Evolutionary conservation across 495 filamentous ascomycete genomes (phyloP).

Genomic region (Articulospora tetracladia): DNA sequence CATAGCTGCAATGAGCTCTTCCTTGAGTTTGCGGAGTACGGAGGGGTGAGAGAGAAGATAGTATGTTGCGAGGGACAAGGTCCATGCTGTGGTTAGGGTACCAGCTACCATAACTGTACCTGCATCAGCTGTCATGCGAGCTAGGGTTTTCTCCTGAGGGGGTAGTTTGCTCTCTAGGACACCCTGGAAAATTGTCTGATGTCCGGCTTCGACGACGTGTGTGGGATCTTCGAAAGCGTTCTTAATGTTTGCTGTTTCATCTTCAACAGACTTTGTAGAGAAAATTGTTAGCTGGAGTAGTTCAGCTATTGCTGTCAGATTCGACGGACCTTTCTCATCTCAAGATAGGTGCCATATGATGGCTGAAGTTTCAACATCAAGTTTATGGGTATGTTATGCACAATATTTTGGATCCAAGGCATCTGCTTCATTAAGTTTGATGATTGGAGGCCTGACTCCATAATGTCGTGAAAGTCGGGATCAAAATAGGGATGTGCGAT

Average conservation of each 20-base stretch:
- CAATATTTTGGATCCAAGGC: constrained; percentile 3
- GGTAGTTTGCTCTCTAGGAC: constrained; percentile 18
- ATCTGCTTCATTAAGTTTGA: constrained; percentile 7
- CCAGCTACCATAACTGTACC: constrained; percentile 23
- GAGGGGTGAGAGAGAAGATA: constrained; percentile 28
- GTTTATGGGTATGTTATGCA: constrained; percentile 3
- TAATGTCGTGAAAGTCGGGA: constrained; percentile 9
- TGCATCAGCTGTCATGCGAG: constrained; percentile 29
- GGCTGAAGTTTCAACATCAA: not conserved
- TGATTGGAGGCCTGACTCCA: constrained; percentile 3
- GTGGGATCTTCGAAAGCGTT: not conserved
- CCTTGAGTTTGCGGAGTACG: constrained; percentile 27
- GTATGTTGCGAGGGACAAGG: constrained; percentile 17
- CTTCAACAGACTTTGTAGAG: not conserved
- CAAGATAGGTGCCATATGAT: constrained; percentile 5
- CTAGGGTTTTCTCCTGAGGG: constrained; percentile 26
- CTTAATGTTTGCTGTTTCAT: constrained; percentile 1
- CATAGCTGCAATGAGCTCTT: constrained; percentile 24
- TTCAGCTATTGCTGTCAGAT: not conserved
- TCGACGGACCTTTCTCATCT: constrained; percentile 4
- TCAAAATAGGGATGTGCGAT: constrained; percentile 13
- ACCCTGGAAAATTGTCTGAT: constrained; percentile 16
- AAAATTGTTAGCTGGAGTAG: not conserved
- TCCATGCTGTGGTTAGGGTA: constrained; percentile 12
- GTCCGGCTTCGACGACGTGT: not conserved